Evolutionary conservation across 495 filamentous ascomycete species (phyloP), one percentile per base, ranked within the genome.

Genomic region (Aspergillus avenaceus): DNA sequence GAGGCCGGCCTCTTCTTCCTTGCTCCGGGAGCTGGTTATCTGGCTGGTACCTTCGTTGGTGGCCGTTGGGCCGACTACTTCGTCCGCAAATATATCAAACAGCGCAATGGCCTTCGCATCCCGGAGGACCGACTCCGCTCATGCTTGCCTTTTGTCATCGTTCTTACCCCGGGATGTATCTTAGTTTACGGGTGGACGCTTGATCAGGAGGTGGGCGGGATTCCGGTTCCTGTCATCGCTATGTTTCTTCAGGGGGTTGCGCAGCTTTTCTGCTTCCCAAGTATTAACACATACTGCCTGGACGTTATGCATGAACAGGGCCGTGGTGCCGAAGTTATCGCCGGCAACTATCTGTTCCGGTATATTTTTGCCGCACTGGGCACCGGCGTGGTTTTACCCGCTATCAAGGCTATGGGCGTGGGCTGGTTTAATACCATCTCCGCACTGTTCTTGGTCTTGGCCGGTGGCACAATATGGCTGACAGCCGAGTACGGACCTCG

Each of bases 101-200:
- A 77, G 45, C 75, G 80, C 8, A 65, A 66, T 14, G 78, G 83
- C 16, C 58, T 73, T 7, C 80, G 85, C 3, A 73, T 89, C 11
- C 78, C 85, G 1, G 84, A 89, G 61, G 87, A 91, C 60, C 71
- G 86, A 19, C 69, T 89, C 38, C 78, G 81, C 25, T 80, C 79
- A 4, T 79, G 81, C 41, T 47, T 88, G 2, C 65, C 76, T 0
- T 83, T 84, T 52, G 68, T 87, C 56, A 78, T 79, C 1, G 56
- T 81, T 26, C 68, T 81, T 3, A 80, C 87, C 21, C 85, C 85
- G 0, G 75, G 65, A 0, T 86, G 82, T 58, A 80, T 88, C 55
- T 71, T 88, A 13, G 63, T 87, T 8, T 90, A 88, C 55, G 86
- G 86, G 13, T 89, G 86, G 84, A 77, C 75, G 4, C 73, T 90